Base-by-base conservation (phyloP, 2,329 filamentous ascomycete genomes). In the Davidsoniella australis region DNA sequence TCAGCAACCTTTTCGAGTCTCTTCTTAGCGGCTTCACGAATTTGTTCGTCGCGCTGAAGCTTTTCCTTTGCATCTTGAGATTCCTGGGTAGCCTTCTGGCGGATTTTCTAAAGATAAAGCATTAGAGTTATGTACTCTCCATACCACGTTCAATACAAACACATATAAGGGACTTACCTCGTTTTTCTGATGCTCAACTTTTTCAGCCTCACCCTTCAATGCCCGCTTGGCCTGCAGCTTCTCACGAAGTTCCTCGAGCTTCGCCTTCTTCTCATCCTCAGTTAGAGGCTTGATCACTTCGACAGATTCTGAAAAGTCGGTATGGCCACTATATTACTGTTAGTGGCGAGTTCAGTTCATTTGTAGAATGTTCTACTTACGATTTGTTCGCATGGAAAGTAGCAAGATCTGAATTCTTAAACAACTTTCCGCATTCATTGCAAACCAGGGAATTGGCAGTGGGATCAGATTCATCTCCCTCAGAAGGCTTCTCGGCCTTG, bases 381-480 rank as follows among this genome's bases (percentile, higher is more conserved):
- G 85, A 89, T 68, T 94, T 94, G 59, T 78, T 78, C 29, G 87
- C 91, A 62, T 98, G 91, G 62, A 86, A 94, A 58, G 89, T 82
- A 8, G 88, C 91, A 56, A 89, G 77, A 23, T 79, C 78, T 55
- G 82, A 76, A 59, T 78, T 85, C 56, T 85, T 75, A 66, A 98
- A 93, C 61, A 79, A 82, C 72, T 94, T 95, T 60, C 83, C 82
- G 61, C 91, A 98, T 50, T 95, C 89, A 56, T 94, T 91, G 73
- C 91, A 98, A 46, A 93, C 74, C 49, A 96, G 76, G 45, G 86
- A 94, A 59, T 78, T 76, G 50, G 87, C 84, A 10, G 18, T 40
- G 50, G 76, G 69, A 33, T 9, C 8, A 2, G 70, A 71, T 7
- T 75, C 70, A 2, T 68, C 66, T 24, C 60, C 57, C 17, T 58